These are phyloP conservation scores for Crucibulum laeve DNA, from an alignment of 768 basidiomycete genomes.

Conservation along the genomic window DNA sequence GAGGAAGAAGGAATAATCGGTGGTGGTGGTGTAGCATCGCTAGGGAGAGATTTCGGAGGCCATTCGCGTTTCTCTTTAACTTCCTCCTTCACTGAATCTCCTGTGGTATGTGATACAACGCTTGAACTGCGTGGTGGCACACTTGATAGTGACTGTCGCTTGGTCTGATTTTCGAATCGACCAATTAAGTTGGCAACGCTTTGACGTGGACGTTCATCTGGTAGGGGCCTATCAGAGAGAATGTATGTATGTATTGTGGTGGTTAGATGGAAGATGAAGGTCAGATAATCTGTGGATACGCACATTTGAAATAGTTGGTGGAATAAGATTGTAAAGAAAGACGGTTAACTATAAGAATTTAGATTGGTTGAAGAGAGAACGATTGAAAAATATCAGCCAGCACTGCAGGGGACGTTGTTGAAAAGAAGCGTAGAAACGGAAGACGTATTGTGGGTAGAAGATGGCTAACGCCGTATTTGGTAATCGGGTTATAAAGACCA, in stretches of 20 bases:
- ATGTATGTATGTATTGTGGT: constrained; percentile 12
- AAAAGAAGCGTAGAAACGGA: constrained; percentile 7
- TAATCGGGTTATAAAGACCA: constrained; percentile 10
- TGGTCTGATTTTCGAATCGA: constrained; percentile 79
- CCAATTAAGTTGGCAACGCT: constrained; percentile 91
- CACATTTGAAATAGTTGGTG: constrained; percentile 21
- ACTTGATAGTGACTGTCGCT: constrained; percentile 46
- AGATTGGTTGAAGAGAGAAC: constrained; percentile 6
- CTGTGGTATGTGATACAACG: constrained; percentile 57
- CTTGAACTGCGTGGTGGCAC: constrained; percentile 58
- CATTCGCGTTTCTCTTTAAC: constrained; percentile 71
- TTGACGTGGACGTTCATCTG: constrained; percentile 83
- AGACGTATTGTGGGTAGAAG: constrained; percentile 8
- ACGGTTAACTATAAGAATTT: constrained; percentile 2
- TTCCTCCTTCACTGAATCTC: constrained; percentile 65
- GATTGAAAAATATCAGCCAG: constrained; percentile 9
- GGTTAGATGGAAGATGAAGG: constrained; percentile 12
- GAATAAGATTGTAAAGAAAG: constrained; percentile 4
- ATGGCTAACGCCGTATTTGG: constrained; percentile 13
- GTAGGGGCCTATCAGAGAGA: constrained; percentile 58
- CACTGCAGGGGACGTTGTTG: constrained; percentile 12
- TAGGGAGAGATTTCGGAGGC: constrained; percentile 52
- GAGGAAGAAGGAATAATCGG: constrained; percentile 28
- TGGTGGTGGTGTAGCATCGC: constrained; percentile 28
- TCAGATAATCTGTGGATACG: constrained; percentile 14